These are phyloP conservation scores for Cornus florida DNA, from an alignment of 148 eudicot genomes.

Conservation along the genomic window DNA sequence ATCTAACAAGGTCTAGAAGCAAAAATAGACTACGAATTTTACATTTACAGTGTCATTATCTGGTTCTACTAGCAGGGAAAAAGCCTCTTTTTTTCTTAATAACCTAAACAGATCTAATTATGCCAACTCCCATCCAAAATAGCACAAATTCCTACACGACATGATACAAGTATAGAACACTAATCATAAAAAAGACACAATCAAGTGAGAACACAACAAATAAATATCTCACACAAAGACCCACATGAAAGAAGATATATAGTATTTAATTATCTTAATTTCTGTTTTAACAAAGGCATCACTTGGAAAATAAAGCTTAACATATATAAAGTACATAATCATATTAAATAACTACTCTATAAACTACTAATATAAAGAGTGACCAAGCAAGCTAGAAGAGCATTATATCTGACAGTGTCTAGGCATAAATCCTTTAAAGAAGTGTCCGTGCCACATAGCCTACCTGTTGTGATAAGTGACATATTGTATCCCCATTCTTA, in stretches of 20 bases:
- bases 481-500: neutral
- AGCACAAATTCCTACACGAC: neutral
- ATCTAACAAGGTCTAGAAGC: neutral
- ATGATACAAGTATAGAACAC: no score
- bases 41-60: neutral
- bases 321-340: neutral
- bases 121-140: neutral
- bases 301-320: slow-evolving; percentile 4
- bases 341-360: neutral
- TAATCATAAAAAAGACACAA: neutral
- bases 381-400: neutral
- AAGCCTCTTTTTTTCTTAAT: neutral
- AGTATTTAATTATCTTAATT: neutral
- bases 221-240: neutral
- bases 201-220: neutral
- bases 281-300: neutral
- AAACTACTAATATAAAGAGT: neutral
- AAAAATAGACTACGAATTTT: neutral
- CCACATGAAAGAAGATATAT: neutral
- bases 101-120: neutral
- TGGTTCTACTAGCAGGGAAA: neutral
- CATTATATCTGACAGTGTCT: neutral
- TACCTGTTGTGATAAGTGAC: neutral
- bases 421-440: neutral
- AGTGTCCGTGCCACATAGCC: neutral